Evolutionary conservation across 306 rosid genomes (phyloP).

Genomic region (Sophora flavescens): DNA sequence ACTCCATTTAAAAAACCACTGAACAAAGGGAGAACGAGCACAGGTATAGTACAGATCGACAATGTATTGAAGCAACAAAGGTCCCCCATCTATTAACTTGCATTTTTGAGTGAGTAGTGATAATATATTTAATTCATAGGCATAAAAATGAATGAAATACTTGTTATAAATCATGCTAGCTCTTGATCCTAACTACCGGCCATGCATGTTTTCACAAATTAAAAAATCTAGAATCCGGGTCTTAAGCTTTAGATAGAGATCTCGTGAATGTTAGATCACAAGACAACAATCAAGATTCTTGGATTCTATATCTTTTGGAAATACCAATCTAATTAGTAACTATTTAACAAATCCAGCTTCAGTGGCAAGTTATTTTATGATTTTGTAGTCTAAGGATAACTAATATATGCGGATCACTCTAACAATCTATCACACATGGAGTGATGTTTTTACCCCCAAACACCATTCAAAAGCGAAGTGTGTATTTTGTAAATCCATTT

Average conservation of each 20-base stretch:
- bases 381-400: not conserved
- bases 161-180: not conserved
- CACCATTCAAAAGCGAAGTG: too few species aligned
- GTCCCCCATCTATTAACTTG: not conserved
- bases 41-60: too few species aligned
- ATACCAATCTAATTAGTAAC: not conserved
- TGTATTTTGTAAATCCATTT: too few species aligned
- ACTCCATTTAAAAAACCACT: not conserved
- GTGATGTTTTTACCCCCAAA: too few species aligned
- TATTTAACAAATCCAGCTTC: not conserved
- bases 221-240: not conserved
- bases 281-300: not conserved
- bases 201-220: not conserved
- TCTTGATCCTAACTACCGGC: not conserved
- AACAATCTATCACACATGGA: not conserved
- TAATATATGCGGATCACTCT: not conserved
- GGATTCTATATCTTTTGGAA: not conserved
- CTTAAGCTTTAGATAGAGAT: not conserved
- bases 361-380: not conserved
- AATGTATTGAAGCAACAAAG: not conserved
- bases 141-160: not conserved
- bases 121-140: not conserved
- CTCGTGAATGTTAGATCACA: slow-evolving; percentile 11
- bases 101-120: not conserved
- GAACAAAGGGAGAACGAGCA: not conserved